Evolutionary conservation across 768 basidiomycete genomes (phyloP), one percentile per base, ranked within the genome.

Genomic region (Russula griseocarnosa): DNA sequence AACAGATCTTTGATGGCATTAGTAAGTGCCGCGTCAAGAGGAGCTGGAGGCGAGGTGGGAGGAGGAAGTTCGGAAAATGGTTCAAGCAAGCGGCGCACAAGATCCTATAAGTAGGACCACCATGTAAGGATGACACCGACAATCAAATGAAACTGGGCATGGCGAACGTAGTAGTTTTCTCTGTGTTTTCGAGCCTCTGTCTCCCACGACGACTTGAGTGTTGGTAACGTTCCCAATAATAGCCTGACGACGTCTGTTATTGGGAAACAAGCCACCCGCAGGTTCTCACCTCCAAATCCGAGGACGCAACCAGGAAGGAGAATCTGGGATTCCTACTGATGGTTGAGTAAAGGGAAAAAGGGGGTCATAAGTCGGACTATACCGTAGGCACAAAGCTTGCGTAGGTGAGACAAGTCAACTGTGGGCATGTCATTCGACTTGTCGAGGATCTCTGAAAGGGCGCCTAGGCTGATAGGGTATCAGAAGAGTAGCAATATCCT

Each of bases 241-340:
- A 91, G 69, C 69, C 87, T 89, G 44, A 22, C 34, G 6, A 40
- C n/a, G 4, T 40, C 42, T 51, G 40, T 66, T 60, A 66, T 47
- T 62, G n/a, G 50, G 32, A 32, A 52, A 62, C 60, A 34, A 16
- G 38, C 42, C 44, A 18, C 61, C n/a, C 47, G 22, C 30, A 18
- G 44, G 8, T 34, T 75, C 85, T 72, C 66, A 88, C 90, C 83
- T 88, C 90, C 90, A 92, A 69, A 88, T 78, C 49, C 87, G 80
- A 32, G 89, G 87, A 47, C 90, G 81, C 66, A 91, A 77, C 87
- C 88, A 91, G 5, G 80, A 75, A 49, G 90, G 90, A 69, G 87
- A 80, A 67, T 88, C 83, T 55, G 89, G 87, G 52, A 91, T 81
- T 62, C 89, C 89, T 91, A 65, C 34, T 20, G 47, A 60, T 47